Evolutionary conservation across 2,329 filamentous ascomycete genomes (phyloP).

Genomic region (Lecanicillium sp.): DNA sequence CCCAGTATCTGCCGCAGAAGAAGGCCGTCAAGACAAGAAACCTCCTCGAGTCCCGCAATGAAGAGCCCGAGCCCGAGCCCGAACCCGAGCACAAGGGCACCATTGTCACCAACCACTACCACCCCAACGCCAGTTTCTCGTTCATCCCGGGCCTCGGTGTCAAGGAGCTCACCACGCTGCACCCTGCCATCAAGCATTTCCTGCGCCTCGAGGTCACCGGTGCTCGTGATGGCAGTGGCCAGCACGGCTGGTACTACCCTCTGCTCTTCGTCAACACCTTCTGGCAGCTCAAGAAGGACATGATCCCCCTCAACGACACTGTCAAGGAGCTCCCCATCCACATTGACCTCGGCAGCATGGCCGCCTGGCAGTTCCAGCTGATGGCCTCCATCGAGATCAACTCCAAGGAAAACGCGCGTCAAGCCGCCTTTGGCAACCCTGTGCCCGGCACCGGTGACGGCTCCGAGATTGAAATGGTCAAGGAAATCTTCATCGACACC

Average conservation of each 20-base stretch:
- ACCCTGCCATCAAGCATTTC: slow-evolving; percentile 71
- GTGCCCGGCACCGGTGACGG: slow-evolving; percentile 79
- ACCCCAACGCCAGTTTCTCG: slow-evolving; percentile 87
- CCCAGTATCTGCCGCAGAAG: slow-evolving; percentile 86
- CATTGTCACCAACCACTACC: slow-evolving; percentile 81
- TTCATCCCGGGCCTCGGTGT: slow-evolving; percentile 76
- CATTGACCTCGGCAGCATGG: slow-evolving; percentile 75
- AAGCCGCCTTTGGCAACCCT: slow-evolving; percentile 67
- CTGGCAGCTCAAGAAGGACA: slow-evolving; percentile 89
- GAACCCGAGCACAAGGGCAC: slow-evolving; percentile 55
- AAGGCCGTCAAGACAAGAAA: slow-evolving; percentile 84
- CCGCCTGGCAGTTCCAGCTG: slow-evolving; percentile 84
- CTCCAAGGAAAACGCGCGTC: slow-evolving; percentile 73
- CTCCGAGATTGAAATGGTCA: slow-evolving; percentile 93
- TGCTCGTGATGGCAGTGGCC: slow-evolving; percentile 74
- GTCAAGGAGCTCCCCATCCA: slow-evolving; percentile 76
- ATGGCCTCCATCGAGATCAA: slow-evolving; percentile 81
- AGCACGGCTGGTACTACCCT: slow-evolving; percentile 91
- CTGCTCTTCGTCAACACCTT: slow-evolving; percentile 92
- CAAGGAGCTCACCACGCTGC: slow-evolving; percentile 58
- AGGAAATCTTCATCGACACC: slow-evolving; percentile 88
- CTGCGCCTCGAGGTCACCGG: slow-evolving; percentile 73
- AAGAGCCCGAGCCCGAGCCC: slow-evolving; percentile 44
- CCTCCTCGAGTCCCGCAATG: slow-evolving; percentile 53
- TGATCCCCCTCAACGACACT: slow-evolving; percentile 87